A percentile compares a stretch with the other conserved stretches of the same genome.
Conservation (phyloP, 352 stramenopile species). For the Pythium biforme region DNA sequence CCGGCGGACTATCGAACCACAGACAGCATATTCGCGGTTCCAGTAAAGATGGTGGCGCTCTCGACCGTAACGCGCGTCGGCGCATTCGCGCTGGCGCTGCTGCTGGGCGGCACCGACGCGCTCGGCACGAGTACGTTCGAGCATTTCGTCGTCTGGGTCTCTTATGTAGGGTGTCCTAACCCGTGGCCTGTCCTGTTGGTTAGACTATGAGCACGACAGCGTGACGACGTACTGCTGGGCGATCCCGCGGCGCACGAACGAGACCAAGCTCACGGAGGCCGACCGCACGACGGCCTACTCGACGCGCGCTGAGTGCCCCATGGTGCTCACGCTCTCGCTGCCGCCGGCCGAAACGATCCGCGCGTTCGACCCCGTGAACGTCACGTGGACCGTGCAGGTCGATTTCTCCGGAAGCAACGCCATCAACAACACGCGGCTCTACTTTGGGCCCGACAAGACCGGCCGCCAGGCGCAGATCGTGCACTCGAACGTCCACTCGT, state of each 20-base stretch:
- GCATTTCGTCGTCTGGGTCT: no score
- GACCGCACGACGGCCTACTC: constrained; percentile 17
- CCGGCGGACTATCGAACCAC: neutral
- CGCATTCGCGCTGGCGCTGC: constrained; percentile 10
- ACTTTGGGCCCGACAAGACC: constrained; percentile 21
- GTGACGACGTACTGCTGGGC: constrained; percentile 33
- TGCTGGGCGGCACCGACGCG: neutral
- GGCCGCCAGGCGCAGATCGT: constrained; percentile 29
- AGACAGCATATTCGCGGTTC: no score
- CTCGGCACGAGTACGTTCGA: constrained; percentile 19
- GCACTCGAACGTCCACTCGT: constrained; percentile 34
- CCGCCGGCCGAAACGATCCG: constrained; percentile 6
- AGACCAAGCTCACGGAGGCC: constrained; percentile 26
- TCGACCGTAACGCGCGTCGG: neutral
- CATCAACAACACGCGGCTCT: constrained; percentile 27
- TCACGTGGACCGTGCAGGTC: constrained; percentile 29
- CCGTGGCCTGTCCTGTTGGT: neutral
- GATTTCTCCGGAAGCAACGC: constrained; percentile 22
- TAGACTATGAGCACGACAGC: constrained; percentile 31
- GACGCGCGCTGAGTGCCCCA: constrained; percentile 20
- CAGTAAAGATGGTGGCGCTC: neutral
- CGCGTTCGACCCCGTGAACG: constrained; percentile 21
- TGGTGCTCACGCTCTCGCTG: constrained; percentile 25
- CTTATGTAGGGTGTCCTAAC: no score
- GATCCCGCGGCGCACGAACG: constrained; percentile 24